Percentiles rank a stretch among this genome's conserved stretches.
These are phyloP conservation scores for Lentinula boryana DNA, from an alignment of 768 basidiomycete species.

Conservation along the genomic window DNA sequence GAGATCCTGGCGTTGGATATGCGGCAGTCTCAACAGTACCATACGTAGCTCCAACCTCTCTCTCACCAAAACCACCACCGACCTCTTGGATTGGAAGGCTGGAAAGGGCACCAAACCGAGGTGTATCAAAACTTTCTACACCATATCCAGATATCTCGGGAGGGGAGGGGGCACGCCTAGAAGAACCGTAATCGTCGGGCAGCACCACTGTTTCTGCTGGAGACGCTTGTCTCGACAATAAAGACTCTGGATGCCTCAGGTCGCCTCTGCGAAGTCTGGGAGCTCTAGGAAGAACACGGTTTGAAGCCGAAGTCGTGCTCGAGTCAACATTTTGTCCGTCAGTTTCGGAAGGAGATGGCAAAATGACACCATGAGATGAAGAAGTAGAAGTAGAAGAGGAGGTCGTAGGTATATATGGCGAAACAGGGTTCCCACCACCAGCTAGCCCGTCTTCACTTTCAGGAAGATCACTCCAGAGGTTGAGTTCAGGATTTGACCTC, in stretches of 20 bases:
- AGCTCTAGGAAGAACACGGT: background rate
- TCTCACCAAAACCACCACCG: background rate
- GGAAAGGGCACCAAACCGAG: background rate
- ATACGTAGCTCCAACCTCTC: background rate
- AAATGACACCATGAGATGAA: slow-evolving; percentile 2
- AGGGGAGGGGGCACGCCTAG: slow-evolving; percentile 7
- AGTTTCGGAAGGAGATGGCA: slow-evolving; percentile 20
- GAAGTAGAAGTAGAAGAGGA: slow-evolving; percentile 1
- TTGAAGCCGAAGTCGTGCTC: background rate
- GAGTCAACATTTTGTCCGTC: slow-evolving; percentile 27
- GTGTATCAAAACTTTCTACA: background rate
- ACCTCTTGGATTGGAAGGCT: slow-evolving; percentile 3
- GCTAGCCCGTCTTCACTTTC: slow-evolving; percentile 9
- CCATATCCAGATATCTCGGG: background rate
- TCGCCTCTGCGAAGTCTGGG: slow-evolving; percentile 67
- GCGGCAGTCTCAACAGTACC: slow-evolving; percentile 23
- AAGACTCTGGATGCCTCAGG: slow-evolving; percentile 56
- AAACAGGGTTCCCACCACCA: background rate
- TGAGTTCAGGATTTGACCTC: slow-evolving; percentile 22
- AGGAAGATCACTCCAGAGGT: slow-evolving; percentile 19
- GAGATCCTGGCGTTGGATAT: slow-evolving; percentile 48
- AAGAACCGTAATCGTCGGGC: background rate
- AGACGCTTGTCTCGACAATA: slow-evolving; percentile 43
- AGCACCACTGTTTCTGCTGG: slow-evolving; percentile 16
- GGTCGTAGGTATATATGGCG: background rate